Evolutionary conservation across 2,329 filamentous ascomycete species (phyloP).

Genomic region (Taxawa tesnikishii): DNA sequence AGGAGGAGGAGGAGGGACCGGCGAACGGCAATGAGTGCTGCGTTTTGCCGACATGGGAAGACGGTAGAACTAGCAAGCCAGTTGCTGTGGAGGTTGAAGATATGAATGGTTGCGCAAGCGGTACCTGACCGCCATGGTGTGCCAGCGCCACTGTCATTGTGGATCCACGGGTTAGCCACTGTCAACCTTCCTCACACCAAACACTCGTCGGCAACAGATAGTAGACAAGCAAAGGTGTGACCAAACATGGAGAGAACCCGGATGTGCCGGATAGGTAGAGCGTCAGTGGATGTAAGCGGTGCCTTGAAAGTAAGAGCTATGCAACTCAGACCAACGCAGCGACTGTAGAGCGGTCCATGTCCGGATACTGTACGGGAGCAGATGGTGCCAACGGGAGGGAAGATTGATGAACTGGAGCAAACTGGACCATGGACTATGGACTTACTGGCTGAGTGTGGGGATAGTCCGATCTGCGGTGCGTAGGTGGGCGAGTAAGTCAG

Average conservation of each 20-base stretch:
- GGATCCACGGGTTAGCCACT: neutral
- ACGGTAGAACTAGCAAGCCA: neutral
- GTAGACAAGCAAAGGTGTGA: neutral
- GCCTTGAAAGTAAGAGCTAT: no score
- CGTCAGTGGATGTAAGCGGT: no score
- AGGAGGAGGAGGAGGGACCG: no score
- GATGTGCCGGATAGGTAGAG: neutral
- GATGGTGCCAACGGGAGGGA: no score
- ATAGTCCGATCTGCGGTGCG: no score
- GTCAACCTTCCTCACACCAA: neutral
- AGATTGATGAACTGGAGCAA: no score
- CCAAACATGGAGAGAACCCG: neutral
- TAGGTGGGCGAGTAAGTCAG: no score
- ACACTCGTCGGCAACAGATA: neutral
- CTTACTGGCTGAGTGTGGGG: no score
- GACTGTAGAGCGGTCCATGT: no score
- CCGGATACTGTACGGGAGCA: no score
- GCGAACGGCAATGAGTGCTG: neutral
- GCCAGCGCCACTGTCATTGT: conserved; percentile 1
- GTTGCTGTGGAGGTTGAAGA: neutral
- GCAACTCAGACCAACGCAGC: no score
- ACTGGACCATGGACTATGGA: no score
- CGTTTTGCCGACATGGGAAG: neutral
- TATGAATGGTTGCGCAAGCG: conserved; percentile 8
- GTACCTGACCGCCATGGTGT: conserved; percentile 15